Evolutionary conservation across 805 yeast genomes (phyloP).

Genomic region (Metschnikowia gelsemii): DNA sequence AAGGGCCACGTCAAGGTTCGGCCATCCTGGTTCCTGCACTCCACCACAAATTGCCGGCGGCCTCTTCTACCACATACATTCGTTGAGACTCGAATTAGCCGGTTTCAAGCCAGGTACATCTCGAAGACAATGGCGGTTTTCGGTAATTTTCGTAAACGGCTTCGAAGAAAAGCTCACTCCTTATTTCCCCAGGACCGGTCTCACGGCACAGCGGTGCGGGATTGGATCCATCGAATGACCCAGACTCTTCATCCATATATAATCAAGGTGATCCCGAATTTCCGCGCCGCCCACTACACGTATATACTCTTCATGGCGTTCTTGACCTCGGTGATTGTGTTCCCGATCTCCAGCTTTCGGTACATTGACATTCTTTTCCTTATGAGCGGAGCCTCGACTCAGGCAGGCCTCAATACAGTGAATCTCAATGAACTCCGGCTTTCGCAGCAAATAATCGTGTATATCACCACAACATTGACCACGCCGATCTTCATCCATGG

Average conservation of each 20-base stretch:
- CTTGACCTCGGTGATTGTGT: slow-evolving; percentile 71
- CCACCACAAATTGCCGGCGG: too few relatives aligned
- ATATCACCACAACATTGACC: slow-evolving; percentile 59
- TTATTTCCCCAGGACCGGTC: slow-evolving; percentile 8
- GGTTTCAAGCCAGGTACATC: too few relatives aligned
- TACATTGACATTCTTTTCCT: slow-evolving; percentile 83
- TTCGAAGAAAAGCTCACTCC: neutral
- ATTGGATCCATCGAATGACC: slow-evolving; percentile 34
- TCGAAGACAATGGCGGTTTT: too few relatives aligned
- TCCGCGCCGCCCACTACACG: slow-evolving; percentile 66
- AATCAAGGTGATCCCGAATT: slow-evolving; percentile 48
- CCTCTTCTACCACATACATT: too few relatives aligned
- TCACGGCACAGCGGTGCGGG: slow-evolving; percentile 7
- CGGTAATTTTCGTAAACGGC: neutral
- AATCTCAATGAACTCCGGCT: slow-evolving; percentile 60
- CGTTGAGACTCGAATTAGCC: too few relatives aligned
- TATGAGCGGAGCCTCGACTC: slow-evolving; percentile 76
- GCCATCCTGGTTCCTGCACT: too few relatives aligned
- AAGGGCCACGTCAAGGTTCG: too few relatives aligned
- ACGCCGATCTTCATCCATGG: slow-evolving; percentile 92
- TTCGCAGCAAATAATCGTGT: slow-evolving; percentile 80
- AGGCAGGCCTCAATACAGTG: slow-evolving; percentile 87
- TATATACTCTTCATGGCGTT: slow-evolving; percentile 63
- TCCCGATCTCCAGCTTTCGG: slow-evolving; percentile 61
- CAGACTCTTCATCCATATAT: slow-evolving; percentile 42